Conservation (phyloP, 140 eudicot genomes). For the Cichorium intybus region DNA sequence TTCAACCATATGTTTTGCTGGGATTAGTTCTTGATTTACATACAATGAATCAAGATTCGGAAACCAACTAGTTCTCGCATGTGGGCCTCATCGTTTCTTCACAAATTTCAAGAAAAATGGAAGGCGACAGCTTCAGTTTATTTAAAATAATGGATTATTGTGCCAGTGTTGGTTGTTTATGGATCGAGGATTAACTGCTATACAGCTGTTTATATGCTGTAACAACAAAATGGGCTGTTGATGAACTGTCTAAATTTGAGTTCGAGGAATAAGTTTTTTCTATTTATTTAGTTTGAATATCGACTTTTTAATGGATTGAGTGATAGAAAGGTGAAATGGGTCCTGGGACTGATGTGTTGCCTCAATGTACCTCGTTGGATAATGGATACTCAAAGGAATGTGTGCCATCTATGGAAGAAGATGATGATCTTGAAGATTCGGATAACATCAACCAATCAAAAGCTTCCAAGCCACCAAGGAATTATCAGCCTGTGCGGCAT, state of each 20-base stretch:
- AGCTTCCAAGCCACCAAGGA: constrained; percentile 47
- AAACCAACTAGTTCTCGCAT: constrained; percentile 21
- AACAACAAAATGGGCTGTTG: constrained; percentile 20
- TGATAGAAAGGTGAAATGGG: constrained; percentile 33
- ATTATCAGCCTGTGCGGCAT: constrained; percentile 47
- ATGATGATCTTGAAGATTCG: constrained; percentile 34
- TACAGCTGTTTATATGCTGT: constrained; percentile 42
- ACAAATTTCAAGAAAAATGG: constrained; percentile 32
- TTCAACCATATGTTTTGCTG: not conserved
- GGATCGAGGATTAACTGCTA: constrained; percentile 21
- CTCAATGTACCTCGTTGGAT: constrained; percentile 36
- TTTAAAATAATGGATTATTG: constrained; percentile 19
- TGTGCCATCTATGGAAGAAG: constrained; percentile 21
- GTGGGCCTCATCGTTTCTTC: constrained; percentile 35
- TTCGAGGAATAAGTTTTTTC: not conserved
- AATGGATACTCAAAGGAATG: constrained; percentile 36
- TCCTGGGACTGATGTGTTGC: constrained; percentile 41
- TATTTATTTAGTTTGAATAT: not conserved
- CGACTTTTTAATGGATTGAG: constrained; percentile 28
- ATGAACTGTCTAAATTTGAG: not conserved
- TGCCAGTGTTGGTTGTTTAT: constrained; percentile 1
- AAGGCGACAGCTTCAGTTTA: constrained; percentile 1
- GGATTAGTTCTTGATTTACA: constrained; percentile 10
- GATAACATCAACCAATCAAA: constrained; percentile 36
- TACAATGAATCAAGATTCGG: not conserved